Conservation (phyloP, 192 early-diverging fungal species). For the Dimargaris xerosporica region DNA sequence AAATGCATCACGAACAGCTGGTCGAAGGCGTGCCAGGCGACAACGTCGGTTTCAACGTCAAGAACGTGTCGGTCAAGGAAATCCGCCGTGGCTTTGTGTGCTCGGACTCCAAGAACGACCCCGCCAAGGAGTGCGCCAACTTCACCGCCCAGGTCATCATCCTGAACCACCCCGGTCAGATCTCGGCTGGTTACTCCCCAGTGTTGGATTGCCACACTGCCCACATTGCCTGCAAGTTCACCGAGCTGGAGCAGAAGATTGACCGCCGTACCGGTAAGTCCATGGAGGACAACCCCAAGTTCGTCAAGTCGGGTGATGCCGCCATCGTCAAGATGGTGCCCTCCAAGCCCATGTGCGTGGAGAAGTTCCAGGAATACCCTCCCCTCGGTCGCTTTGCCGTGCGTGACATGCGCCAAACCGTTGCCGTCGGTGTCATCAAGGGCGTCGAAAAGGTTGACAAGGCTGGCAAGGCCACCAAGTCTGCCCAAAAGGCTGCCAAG, state of each 20-base stretch:
- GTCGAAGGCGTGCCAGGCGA: constrained; percentile 94
- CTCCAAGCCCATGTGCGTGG: constrained; percentile 93
- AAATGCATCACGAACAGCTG: constrained; percentile 99
- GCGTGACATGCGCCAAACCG: constrained; percentile 95
- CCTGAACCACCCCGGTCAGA: constrained; percentile 94
- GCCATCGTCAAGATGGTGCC: constrained; percentile 92
- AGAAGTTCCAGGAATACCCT: constrained; percentile 82
- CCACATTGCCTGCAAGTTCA: constrained; percentile 93
- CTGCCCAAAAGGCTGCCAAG: constrained; percentile 60
- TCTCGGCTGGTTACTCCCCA: constrained; percentile 85
- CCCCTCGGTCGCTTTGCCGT: constrained; percentile 94
- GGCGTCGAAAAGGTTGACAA: constrained; percentile 71
- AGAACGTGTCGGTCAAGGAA: constrained; percentile 95
- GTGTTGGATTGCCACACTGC: constrained; percentile 93
- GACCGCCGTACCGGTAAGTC: constrained; percentile 91
- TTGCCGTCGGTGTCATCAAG: constrained; percentile 96
- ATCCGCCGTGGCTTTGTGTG: constrained; percentile 93
- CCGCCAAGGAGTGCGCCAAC: constrained; percentile 77
- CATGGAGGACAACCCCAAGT: constrained; percentile 86
- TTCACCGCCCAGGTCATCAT: constrained; percentile 94
- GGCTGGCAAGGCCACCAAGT: constrained; percentile 61
- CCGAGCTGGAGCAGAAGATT: constrained; percentile 84
- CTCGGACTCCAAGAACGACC: constrained; percentile 95
- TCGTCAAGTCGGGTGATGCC: constrained; percentile 88
- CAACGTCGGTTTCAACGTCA: constrained; percentile 99